Evolutionary conservation across 805 yeast genomes (phyloP), one percentile per base, ranked within the genome.

Genomic region (Metschnikowia baotianmanensis): DNA sequence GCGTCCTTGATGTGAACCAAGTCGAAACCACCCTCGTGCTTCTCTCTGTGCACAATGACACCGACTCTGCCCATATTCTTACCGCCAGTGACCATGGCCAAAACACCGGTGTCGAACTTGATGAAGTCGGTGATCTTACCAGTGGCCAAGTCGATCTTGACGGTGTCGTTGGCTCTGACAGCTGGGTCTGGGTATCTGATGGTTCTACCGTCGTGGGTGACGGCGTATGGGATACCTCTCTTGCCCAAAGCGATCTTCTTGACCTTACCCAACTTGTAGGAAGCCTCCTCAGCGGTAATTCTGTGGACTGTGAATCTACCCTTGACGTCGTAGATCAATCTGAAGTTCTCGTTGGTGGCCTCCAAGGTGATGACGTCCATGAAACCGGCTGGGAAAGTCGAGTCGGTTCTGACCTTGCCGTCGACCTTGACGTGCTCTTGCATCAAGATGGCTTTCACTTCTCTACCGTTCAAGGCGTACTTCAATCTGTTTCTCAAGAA

Each of bases 301-400:
- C 99, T 89, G 95, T 91, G 99, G 65, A 91, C 95, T 67, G 99
- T 93, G 66, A 90, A 91, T 80, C 96, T 90, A 77, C 98, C 99
- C 82, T 91, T 91, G 71, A 88, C 83, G 71, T 91, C 99, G 82
- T 89, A 91, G 66, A 91, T 85, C 70, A 91, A 86, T 82, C 99
- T 90, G 88, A 91, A 91, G 91, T 91, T 84, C 80, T 91, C 99
- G 76, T 89, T 88, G 76, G 99, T 91, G 70, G 96, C 96, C 71
- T 91, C 98, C 67, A 91, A 78, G 58, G 96, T 61, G 76, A 91
- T 88, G 62, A 93, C 98, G 72, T 91, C 99, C 98, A 90, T 90
- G 87, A 93, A 91, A 67, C 99, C 99, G 68, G 98, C 86, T 73
- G 99, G 99, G 96, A 69, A 91, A 58, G 98, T 93, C 56, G 96